Base-by-base conservation (phyloP, 2,329 filamentous ascomycete species). In the Diaporthe ilicicola region DNA sequence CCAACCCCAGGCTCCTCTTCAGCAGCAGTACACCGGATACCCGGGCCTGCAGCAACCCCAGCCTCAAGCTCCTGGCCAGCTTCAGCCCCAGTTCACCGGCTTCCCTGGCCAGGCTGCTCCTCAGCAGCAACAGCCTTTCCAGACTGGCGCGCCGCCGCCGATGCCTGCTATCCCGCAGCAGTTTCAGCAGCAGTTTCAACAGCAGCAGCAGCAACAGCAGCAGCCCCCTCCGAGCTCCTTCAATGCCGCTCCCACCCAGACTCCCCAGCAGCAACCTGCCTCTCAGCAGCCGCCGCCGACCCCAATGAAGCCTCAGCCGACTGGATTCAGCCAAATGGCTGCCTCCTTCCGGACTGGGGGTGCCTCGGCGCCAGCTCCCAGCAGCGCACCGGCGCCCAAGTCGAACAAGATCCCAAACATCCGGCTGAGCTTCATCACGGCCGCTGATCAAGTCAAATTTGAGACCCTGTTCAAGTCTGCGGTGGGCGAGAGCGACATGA, bases 381-480 rank as follows among this genome's bases (percentile, higher is more conserved):
- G 84, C 73, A 79, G 84, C 72, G 80, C 84, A 9, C 81, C 84
- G 70, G 90, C 89, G 77, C 81, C 85, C 10, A 70, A 70, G 53
- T 83, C 87, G 15, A 91, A 89, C 76, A 96, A 93, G 84, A 98
- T 99, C 70, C 96, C 96, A 34, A 98, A 93, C 79, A 97, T 98
- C 75, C 89, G 96, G 62, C 84, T 99, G 73, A 97, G 95, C 3
- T 99, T 99, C 81, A 97, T 99, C 78, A 98, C 95, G 3, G 95
- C 94, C 32, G 90, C 92, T 77, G 96, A 99, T 79, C 96, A 99
- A 82, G 89, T 94, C 78, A 98, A 97, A 83, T 99, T 99, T 77
- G 96, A 99, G 85, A 96, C 96, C 70, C 84, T 99, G 51, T 99
- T 99, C 86, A 98, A 96, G 84, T 97, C 95, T 69, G 95, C 96